phyloP scores from a whole-genome alignment of 148 eudicot genomes.

The Silene uniflora region DNA sequence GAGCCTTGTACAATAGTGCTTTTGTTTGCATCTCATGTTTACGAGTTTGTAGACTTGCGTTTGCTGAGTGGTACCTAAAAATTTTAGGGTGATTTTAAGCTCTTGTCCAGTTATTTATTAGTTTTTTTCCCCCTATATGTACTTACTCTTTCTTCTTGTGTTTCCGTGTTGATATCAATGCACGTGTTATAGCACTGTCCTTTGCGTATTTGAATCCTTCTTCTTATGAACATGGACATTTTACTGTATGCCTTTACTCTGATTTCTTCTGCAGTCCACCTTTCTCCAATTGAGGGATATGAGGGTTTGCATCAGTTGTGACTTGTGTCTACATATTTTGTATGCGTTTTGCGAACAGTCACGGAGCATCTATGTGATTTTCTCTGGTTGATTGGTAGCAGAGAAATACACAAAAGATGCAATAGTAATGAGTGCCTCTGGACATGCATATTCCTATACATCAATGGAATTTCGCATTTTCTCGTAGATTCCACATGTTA shows the following conservation, averaged over 20 bases:
- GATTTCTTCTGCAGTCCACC: neutral
- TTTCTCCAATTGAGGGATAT: neutral
- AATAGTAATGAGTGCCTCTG: constrained; percentile 4
- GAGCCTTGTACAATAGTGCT: too few species aligned
- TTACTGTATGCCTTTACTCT: neutral
- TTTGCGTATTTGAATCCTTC: too few species aligned
- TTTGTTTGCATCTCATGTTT: too few species aligned
- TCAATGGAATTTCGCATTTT: neutral
- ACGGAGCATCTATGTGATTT: constrained; percentile 2
- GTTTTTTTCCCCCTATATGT: too few species aligned
- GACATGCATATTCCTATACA: neutral
- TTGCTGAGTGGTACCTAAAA: too few species aligned
- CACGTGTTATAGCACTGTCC: too few species aligned
- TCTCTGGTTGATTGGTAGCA: constrained; percentile 3
- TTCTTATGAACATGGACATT: too few species aligned
- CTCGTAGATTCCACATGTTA: constrained; percentile 5
- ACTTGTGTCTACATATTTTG: neutral
- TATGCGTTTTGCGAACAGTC: neutral
- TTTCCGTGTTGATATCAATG: too few species aligned
- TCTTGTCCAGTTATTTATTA: too few species aligned
- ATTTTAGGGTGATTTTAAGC: too few species aligned
- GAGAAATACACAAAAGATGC: neutral
- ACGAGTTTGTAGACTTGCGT: too few species aligned
- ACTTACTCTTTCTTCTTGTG: neutral
- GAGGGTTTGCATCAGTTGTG: neutral